Percentiles rank a stretch among this genome's conserved stretches.
These are phyloP conservation scores for Lipomyces yarrowii DNA, from an alignment of 1,139 yeast species.

Conservation along the genomic window DNA sequence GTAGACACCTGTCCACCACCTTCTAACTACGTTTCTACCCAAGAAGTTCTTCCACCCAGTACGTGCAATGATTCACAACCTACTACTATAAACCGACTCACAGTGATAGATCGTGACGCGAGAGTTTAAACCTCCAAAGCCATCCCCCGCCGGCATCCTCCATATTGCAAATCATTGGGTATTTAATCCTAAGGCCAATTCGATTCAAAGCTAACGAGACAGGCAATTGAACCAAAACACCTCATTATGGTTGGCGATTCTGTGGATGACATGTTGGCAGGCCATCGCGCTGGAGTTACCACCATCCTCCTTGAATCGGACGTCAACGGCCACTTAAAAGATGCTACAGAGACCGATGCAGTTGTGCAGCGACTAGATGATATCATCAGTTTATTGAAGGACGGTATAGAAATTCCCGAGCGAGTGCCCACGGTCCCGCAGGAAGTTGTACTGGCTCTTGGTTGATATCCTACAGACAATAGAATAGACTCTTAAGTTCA, in stretches of 20 bases:
- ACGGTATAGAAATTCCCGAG: constrained; percentile 24
- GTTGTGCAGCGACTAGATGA: constrained; percentile 42
- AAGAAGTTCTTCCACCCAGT: constrained; percentile 53
- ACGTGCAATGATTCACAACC: not conserved
- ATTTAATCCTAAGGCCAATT: constrained; percentile 1
- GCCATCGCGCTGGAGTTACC: constrained; percentile 58
- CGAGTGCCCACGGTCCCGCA: constrained; percentile 12
- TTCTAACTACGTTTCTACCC: constrained; percentile 50
- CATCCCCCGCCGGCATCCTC: constrained; percentile 60
- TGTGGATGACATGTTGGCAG: constrained; percentile 63
- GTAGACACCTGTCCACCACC: constrained; percentile 53
- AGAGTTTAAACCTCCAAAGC: constrained; percentile 65
- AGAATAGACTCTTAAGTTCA: not conserved
- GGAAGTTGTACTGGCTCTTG: constrained; percentile 15
- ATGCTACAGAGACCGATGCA: constrained; percentile 48
- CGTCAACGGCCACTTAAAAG: constrained; percentile 48
- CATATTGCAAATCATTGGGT: constrained; percentile 55
- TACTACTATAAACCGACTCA: not conserved
- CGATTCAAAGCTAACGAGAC: not conserved
- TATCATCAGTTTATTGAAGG: constrained; percentile 17
- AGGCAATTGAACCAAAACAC: constrained; percentile 45
- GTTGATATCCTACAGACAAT: not conserved
- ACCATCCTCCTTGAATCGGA: constrained; percentile 55
- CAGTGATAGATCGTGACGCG: constrained; percentile 50
- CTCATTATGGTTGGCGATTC: constrained; percentile 74